Percentiles rank a stretch among this genome's conserved stretches.
These are phyloP conservation scores for Globisporangium paroecandrum DNA, from an alignment of 352 stramenopile species.

Conservation along the genomic window DNA sequence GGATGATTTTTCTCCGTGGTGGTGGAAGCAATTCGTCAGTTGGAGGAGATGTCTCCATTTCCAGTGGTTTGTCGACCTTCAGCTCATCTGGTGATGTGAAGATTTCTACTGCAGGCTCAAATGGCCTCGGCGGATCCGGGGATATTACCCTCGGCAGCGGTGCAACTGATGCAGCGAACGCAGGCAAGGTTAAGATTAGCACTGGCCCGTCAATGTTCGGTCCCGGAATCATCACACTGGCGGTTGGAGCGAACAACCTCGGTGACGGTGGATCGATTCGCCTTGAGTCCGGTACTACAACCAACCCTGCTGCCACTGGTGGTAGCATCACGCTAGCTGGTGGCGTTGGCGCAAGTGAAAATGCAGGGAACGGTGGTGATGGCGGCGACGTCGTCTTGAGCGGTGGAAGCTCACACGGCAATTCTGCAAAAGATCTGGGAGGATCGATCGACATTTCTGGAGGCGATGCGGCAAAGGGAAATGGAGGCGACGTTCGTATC, in stretches of 20 bases:
- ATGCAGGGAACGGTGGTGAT: slow-evolving; percentile 69
- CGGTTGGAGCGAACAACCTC: slow-evolving; percentile 37
- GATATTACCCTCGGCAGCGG: slow-evolving; percentile 34
- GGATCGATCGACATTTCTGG: slow-evolving; percentile 48
- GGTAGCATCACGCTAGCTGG: slow-evolving; percentile 43
- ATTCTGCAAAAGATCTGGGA: slow-evolving; percentile 49
- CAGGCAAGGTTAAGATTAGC: slow-evolving; percentile 39
- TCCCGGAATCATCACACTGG: slow-evolving; percentile 37
- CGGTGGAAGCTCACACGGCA: slow-evolving; percentile 51
- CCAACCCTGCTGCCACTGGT: slow-evolving; percentile 43
- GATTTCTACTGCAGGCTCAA: slow-evolving; percentile 34
- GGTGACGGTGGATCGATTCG: slow-evolving; percentile 51
- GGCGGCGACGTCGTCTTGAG: slow-evolving; percentile 46
- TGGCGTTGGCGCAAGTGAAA: slow-evolving; percentile 58
- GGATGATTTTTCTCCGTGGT: slow-evolving; percentile 30
- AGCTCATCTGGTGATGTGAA: slow-evolving; percentile 43
- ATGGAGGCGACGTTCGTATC: slow-evolving; percentile 45
- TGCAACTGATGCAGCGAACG: slow-evolving; percentile 27
- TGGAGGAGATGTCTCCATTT: slow-evolving; percentile 35
- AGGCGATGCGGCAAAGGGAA: slow-evolving; percentile 46
- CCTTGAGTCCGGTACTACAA: slow-evolving; percentile 48
- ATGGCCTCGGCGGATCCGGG: slow-evolving; percentile 42
- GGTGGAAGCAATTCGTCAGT: slow-evolving; percentile 39
- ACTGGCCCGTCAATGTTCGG: slow-evolving; percentile 40
- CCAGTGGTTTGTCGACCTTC: slow-evolving; percentile 40